A percentile compares a stretch with the other conserved stretches of the same genome.
phyloP scores from a whole-genome alignment of 2,329 filamentous ascomycete species.

The Cercospora janseana region DNA sequence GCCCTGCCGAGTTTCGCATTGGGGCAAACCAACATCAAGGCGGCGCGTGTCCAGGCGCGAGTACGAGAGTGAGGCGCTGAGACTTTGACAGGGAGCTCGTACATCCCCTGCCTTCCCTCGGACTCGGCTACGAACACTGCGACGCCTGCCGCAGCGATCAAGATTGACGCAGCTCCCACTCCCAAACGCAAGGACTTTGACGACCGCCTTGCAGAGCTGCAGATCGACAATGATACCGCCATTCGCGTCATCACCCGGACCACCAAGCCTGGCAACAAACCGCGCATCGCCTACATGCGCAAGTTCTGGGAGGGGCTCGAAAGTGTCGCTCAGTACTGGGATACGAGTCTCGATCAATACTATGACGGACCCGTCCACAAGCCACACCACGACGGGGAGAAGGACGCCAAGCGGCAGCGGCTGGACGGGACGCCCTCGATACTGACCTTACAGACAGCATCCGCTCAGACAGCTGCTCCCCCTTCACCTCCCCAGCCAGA shows the following conservation, averaged over 20 bases:
- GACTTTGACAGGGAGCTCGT: conserved; percentile 30
- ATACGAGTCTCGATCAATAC: conserved; percentile 58
- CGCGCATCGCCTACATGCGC: conserved; percentile 55
- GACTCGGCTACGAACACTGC: conserved; percentile 34
- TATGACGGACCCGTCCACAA: conserved; percentile 36
- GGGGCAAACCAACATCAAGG: too few relatives aligned
- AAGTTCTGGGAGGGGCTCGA: conserved; percentile 62
- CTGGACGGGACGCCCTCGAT: conserved; percentile 21
- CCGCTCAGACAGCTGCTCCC: neutral
- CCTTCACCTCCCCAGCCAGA: neutral
- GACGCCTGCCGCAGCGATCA: conserved; percentile 29
- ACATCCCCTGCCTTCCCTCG: conserved; percentile 38
- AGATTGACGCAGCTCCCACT: conserved; percentile 48
- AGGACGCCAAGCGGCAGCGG: conserved; percentile 31
- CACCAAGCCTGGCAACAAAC: conserved; percentile 46
- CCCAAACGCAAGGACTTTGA: conserved; percentile 52
- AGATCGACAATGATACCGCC: conserved; percentile 55
- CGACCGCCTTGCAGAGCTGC: conserved; percentile 51
- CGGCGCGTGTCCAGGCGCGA: neutral
- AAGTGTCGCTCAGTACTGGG: conserved; percentile 62
- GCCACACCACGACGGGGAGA: conserved; percentile 18
- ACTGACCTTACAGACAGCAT: conserved; percentile 11
- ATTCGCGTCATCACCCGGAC: conserved; percentile 56
- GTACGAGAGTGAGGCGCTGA: neutral
- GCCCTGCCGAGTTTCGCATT: too few relatives aligned